These are phyloP conservation scores for Xylaria flabelliformis DNA, from an alignment of 495 filamentous ascomycete genomes.

Conservation along the genomic window DNA sequence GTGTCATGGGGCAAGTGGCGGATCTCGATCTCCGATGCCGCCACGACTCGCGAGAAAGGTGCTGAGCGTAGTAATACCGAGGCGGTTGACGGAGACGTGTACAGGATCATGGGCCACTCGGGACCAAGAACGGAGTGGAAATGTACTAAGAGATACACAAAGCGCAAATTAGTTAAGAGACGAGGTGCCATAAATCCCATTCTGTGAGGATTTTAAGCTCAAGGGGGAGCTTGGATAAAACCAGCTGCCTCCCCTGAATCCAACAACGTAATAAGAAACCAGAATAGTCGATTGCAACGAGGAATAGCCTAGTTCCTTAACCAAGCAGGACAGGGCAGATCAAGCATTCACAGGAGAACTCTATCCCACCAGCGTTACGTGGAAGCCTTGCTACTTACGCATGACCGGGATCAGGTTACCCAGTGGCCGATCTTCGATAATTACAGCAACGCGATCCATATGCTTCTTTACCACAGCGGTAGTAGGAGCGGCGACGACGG, in stretches of 20 bases:
- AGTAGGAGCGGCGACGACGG: neutral
- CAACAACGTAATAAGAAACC: neutral
- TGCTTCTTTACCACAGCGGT: neutral
- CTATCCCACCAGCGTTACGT: neutral
- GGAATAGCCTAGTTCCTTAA: neutral
- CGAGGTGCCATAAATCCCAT: neutral
- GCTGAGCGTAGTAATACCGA: constrained; percentile 15
- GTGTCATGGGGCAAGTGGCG: constrained; percentile 26
- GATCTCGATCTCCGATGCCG: constrained; percentile 26
- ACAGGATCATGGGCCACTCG: constrained; percentile 37
- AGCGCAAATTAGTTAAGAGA: neutral
- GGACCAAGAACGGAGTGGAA: constrained; percentile 41
- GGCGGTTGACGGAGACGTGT: neutral
- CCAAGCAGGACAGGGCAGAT: neutral
- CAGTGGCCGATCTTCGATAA: constrained; percentile 30
- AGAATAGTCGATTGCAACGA: neutral
- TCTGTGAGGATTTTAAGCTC: no score
- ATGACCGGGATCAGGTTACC: constrained; percentile 32
- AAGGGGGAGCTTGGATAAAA: neutral
- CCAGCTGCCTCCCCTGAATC: neutral
- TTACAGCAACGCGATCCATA: constrained; percentile 28
- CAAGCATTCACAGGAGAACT: neutral
- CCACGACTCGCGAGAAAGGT: constrained; percentile 28
- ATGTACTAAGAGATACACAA: constrained; percentile 28
- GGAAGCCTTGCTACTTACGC: constrained; percentile 2